Base-by-base conservation (phyloP, 108 stramenopile genomes). In the Pseudonitzschia delicatissima region DNA sequence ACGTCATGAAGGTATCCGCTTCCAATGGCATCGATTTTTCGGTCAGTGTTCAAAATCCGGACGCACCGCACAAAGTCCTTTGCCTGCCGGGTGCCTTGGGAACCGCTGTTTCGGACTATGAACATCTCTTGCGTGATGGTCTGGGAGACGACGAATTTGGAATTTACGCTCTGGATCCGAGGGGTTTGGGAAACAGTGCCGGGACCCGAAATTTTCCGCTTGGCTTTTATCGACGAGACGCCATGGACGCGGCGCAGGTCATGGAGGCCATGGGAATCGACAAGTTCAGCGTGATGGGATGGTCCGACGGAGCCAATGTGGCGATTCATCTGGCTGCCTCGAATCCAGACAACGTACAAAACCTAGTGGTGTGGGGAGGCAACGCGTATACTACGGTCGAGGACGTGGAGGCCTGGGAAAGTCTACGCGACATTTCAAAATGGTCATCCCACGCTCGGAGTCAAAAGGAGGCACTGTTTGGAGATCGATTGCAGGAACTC, bases 11-110 rank as follows among this genome's bases (percentile, higher is more conserved):
- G 50, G 37, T 27, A 39, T 13, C 17, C 18, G 26, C 17, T 9
- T 15, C 25, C 37, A 36, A 42, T 26, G 60, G 53, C 11, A 55
- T 55, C 32, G 53, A 55, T 33, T 55, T 55, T 33, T 18, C n/a
- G 1, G 53, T 55, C 31, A 55, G 29, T 4, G 4, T 55, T 32
- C 53, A 29, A 23, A 55, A 55, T 33, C 53, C 53, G n/a, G 31
- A 33, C 11, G 53, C 53, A 12, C 49, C 51, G 20, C 20, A 51
- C 0, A 27, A 27, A 3, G 5, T 58, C 37, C 47, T 73, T 20
- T 73, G 58, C 40, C 37, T 72, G 4, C 71, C 71, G 11, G 71
- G 71, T 5, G 64, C 71, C 1, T 57, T 72, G 65, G 71, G 71
- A 27, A 72, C 71, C 15, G 71, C 57, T 23, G 17, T 57, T 5